Evolutionary conservation across 148 eudicot species (phyloP), one percentile per base, ranked within the genome.

Genomic region (Chenopodium berlandieri): DNA sequence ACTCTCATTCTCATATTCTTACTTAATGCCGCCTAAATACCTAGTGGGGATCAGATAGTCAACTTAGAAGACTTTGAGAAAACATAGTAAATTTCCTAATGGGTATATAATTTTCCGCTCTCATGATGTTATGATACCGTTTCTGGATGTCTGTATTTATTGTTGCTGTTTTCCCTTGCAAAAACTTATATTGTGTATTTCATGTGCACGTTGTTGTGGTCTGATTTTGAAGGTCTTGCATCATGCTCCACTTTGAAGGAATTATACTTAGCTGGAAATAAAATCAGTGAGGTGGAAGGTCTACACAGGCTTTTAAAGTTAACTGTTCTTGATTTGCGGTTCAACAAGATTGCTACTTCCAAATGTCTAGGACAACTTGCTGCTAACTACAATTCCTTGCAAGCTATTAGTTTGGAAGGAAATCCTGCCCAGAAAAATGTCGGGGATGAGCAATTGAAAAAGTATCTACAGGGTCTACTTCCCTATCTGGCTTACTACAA

Each of bases 251-350:
- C 97, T 46, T 71, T 94, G 76, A 96, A 96, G 84, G 99, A 94
- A 79, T 46, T 94, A 32, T 96, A 96, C 87, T 85, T 96, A 22
- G 97, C 98, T 47, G 98, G 99, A 64, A 96, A 96, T 86, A 96
- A 94, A 83, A 94, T 96, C 76, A 94, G 98, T 16, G 99, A 96
- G 86, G 97, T 96, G 40, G 99, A 94, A 86, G 99, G 98, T 67
- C 95, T 96, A 82, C 99, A 94, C 87, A 91, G 99, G n/a, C 97
- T 96, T 77, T 87, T 96, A 20, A 96, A 96, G 68, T 80, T 96
- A 82, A 83, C 86, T 3, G 94, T 96, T 46, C 92, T 96, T 2
- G 98, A 94, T 86, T 73, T 96, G 54, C 91, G 98, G 64, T 94
- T 94, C 92, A 96, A 96, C 89, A 96, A 96, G 81, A 89, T 96